Percentiles rank a stretch among this genome's conserved stretches.
Evolutionary conservation across 2,329 filamentous ascomycete species (phyloP).

Genomic region (Lasiodiplodia hormozganensis): DNA sequence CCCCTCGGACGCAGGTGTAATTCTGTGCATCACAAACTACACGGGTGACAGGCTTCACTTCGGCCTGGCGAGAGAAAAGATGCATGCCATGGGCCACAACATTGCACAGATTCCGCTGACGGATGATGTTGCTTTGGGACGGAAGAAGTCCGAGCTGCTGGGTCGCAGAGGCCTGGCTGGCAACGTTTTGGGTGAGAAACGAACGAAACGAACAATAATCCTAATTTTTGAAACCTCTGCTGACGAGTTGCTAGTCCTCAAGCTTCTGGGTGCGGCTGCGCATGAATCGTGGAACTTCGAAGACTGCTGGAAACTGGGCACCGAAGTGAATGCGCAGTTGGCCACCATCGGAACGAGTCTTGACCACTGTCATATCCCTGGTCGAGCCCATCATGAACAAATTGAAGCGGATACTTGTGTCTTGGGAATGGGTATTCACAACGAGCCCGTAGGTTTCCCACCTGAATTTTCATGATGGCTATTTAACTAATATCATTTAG

Average conservation of each 20-base stretch:
- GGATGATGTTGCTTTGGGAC: slow-evolving; percentile 56
- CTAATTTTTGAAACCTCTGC: not conserved
- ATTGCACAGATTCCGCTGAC: slow-evolving; percentile 57
- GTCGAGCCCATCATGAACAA: slow-evolving; percentile 57
- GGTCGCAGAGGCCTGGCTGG: slow-evolving; percentile 59
- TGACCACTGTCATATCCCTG: slow-evolving; percentile 62
- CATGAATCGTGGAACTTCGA: slow-evolving; percentile 54
- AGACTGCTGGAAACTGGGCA: slow-evolving; percentile 52
- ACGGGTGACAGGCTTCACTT: slow-evolving; percentile 59
- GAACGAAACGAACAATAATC: not conserved
- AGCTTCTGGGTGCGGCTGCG: slow-evolving; percentile 55
- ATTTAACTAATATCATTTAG: slow-evolving; percentile 32
- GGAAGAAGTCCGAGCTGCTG: slow-evolving; percentile 56
- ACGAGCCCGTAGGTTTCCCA: slow-evolving; percentile 52
- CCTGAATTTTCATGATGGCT: too few species aligned
- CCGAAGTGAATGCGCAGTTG: slow-evolving; percentile 52
- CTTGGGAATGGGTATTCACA: slow-evolving; percentile 59
- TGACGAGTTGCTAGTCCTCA: slow-evolving; percentile 48
- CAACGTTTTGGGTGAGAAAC: slow-evolving; percentile 41
- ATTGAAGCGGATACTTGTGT: slow-evolving; percentile 50
- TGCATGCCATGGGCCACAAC: slow-evolving; percentile 52
- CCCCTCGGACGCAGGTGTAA: slow-evolving; percentile 54
- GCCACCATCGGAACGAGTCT: slow-evolving; percentile 60
- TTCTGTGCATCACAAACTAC: slow-evolving; percentile 59
- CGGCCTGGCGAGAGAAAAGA: slow-evolving; percentile 56